Evolutionary conservation across 768 basidiomycete species (phyloP), one percentile per base, ranked within the genome.

Genomic region (Mycena vulgaris): DNA sequence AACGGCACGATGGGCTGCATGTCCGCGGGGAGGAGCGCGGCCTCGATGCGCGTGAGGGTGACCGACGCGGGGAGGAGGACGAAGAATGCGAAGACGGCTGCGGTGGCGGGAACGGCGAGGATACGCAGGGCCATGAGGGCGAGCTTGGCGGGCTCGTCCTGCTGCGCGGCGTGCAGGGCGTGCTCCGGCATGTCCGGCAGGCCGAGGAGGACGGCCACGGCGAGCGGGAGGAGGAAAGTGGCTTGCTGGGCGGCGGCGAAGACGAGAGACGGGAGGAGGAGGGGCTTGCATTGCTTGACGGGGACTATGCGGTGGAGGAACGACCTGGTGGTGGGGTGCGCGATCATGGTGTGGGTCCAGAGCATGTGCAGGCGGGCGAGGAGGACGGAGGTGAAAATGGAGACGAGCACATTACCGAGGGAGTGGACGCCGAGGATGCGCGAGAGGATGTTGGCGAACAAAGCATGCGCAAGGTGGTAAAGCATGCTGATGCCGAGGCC

Each of bases 351-450:
- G n/a, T n/a, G n/a, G n/a, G n/a, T n/a, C n/a, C n/a, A n/a, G n/a
- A 30, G 42, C 27, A 33, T 17, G 40, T 42, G 59, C 59, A 60
- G 28, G 45, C 59, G 59, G 59, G 30, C 59, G 21, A 60, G 59
- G 28, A 60, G 21, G 59, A 60, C 28, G 45, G 59, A 48, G 42
- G 59, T 30, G 42, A 21, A 9, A 28, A 60, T 60, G 30, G 39
- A 60, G 42, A 28, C 27, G 42, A 60, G 16, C 17, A 31, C 30
- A 30, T 33, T 48, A n/a, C 42, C 45, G 40, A 47, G 30, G 4
- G 48, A 28, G 40, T 8, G 5, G 40, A 23, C 45, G 30, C 42
- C 42, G 42, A 66, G 19, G 48, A 23, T 35, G 65, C 33, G 19
- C 11, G 37, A 52, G 48, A 66, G 37, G 48, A 59, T 31, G 28